Evolutionary conservation across 225 moss, liverwort and hornwort species (phyloP), one percentile per base, ranked within the genome.

Genomic region (Rhytidiadelphus loreus): DNA sequence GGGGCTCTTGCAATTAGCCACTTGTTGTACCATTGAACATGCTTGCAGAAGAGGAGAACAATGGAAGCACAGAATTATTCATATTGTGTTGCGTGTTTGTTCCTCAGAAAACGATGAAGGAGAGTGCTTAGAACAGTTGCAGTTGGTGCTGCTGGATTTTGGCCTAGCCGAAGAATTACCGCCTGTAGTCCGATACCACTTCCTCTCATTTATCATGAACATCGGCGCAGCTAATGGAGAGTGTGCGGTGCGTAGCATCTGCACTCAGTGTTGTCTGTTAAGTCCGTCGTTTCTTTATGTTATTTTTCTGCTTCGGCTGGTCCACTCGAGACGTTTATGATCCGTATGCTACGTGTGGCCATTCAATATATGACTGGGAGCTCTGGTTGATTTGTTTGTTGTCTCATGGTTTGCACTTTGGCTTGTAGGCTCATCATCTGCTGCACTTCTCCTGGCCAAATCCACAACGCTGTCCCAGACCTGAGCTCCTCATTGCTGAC

Each of bases 161-260:
- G 98, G 98, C 46, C 90, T 98, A 78, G 98, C 98, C n/a, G 96
- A 98, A 90, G 96, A 97, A 87, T 92, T 98, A 48, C 92, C 95
- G 50, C 97, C 98, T 70, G 58, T 60, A 91, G 98, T 98, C 56
- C 94, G 98, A 85, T 95, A 93, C 89, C 97, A 97, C 88, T 98
- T 98, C 89, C 91, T 98, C 59, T 98, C 98, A 24, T 96, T 98
- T 82, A 96, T 98, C 55, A 95, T 95, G 92, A 97, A 96, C 91
- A 97, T 98, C n/a, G 98, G 98, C 74, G 94, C 94, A 55, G 95
- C 96, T 29, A 85, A 96, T 83, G 97, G 96, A 78, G 95, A 95
- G 92, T 87, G 92, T 79, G 98, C 98, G 91, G 97, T 97, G 63
- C 50, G 91, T 88, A 88, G 44, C 76, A 73, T 89, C 75, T 77